Percentiles rank a stretch among this genome's conserved stretches.
Conservation (phyloP, 371 early-diverging fungal species). For the Apophysomyces ossiformis region DNA sequence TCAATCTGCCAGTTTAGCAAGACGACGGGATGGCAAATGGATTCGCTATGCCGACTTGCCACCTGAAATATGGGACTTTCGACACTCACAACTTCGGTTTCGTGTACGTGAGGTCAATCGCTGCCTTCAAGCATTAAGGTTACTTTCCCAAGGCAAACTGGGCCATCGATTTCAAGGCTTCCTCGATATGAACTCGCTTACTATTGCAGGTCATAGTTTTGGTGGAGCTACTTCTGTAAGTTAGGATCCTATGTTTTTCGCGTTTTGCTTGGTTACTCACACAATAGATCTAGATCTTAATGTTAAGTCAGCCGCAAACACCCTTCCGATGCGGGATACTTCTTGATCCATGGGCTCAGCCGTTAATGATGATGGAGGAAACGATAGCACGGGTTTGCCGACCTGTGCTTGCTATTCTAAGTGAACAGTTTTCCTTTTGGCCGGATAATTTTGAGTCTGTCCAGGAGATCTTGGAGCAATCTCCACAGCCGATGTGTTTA, state of each 20-base stretch:
- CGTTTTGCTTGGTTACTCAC: background rate
- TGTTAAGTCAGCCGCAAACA: constrained; percentile 20
- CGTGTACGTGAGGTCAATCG: constrained; percentile 44
- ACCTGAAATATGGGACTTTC: constrained; percentile 28
- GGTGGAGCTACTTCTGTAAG: constrained; percentile 59
- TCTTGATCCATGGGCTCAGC: constrained; percentile 54
- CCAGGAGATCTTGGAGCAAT: constrained; percentile 22
- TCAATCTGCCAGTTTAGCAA: constrained; percentile 41
- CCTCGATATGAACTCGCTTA: constrained; percentile 44
- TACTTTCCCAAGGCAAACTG: constrained; percentile 18
- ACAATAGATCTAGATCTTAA: constrained; percentile 12
- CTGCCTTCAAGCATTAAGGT: constrained; percentile 20
- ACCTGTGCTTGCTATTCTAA: constrained; percentile 45
- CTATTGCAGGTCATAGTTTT: constrained; percentile 65
- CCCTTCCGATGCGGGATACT: constrained; percentile 44
- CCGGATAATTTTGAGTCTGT: constrained; percentile 35
- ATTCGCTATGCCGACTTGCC: constrained; percentile 22
- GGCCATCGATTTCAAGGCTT: constrained; percentile 26
- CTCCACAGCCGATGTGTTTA: constrained; percentile 15
- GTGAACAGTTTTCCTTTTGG: constrained; percentile 41
- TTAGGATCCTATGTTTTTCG: background rate
- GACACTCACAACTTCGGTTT: constrained; percentile 41
- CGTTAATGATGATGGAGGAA: constrained; percentile 28
- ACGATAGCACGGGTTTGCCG: constrained; percentile 19
- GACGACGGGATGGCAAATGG: constrained; percentile 19